Conservation (phyloP, 2,329 filamentous ascomycete species). For the Acrocalymma vagum region DNA sequence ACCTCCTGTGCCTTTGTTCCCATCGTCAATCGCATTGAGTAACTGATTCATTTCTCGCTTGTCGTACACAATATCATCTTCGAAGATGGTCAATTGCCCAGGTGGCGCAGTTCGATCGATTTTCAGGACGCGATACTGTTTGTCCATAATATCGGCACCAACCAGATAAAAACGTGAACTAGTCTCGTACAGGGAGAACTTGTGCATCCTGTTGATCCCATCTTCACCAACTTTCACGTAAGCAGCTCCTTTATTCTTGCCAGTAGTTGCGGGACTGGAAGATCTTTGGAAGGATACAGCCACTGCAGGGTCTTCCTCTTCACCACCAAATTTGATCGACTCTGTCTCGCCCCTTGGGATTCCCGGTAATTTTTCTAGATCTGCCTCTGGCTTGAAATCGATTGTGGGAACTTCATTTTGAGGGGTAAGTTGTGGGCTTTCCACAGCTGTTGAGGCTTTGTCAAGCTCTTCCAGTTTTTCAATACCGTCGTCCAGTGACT, state of each 20-base stretch:
- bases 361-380: slow-evolving; percentile 40
- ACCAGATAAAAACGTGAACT: slow-evolving; percentile 93
- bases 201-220: slow-evolving; percentile 75
- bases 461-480: slow-evolving; percentile 38
- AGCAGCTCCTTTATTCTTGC: slow-evolving; percentile 47
- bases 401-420: slow-evolving; percentile 33
- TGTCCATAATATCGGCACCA: slow-evolving; percentile 88
- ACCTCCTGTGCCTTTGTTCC: slow-evolving; percentile 89
- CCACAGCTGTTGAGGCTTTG: slow-evolving; percentile 31
- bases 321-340: slow-evolving; percentile 48
- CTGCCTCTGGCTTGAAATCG: slow-evolving; percentile 40
- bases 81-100: slow-evolving; percentile 82
- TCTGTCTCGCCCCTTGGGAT: slow-evolving; percentile 38
- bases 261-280: slow-evolving; percentile 48
- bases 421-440: slow-evolving; percentile 30
- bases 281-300: slow-evolving; percentile 49
- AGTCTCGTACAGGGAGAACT: slow-evolving; percentile 97
- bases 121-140: slow-evolving; percentile 88
- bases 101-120: slow-evolving; percentile 88
- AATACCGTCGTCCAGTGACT: slow-evolving; percentile 34
- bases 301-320: slow-evolving; percentile 51
- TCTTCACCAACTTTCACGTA: slow-evolving; percentile 54
- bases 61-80: slow-evolving; percentile 95
- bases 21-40: slow-evolving; percentile 93
- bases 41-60: slow-evolving; percentile 92